Percentiles rank a stretch among this genome's conserved stretches.
Conservation (phyloP, 208 protist species). For the Kentomonas sorsogonicus region DNA sequence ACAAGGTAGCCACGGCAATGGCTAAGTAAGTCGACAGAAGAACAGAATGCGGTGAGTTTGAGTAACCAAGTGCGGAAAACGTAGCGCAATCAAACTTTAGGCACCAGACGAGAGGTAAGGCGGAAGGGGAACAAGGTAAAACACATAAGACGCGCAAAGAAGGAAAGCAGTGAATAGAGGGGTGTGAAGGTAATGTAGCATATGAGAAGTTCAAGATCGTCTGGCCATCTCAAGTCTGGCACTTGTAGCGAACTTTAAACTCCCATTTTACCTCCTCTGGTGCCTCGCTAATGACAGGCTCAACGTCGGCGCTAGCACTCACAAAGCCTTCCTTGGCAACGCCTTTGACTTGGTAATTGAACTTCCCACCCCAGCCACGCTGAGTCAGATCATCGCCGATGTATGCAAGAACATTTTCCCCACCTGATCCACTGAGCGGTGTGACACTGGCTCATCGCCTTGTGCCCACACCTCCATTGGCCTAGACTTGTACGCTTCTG, state of each 20-base stretch:
- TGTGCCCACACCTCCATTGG: conserved; percentile 69
- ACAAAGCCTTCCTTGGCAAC: conserved; percentile 67
- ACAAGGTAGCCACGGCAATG: too few relatives aligned
- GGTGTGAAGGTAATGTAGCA: background rate
- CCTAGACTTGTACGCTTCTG: conserved; percentile 20
- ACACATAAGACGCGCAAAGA: too few relatives aligned
- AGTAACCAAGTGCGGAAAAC: too few relatives aligned
- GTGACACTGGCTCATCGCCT: conserved; percentile 41
- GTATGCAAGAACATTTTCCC: conserved; percentile 84
- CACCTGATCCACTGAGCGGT: conserved; percentile 73
- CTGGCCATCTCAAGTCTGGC: conserved; percentile 13
- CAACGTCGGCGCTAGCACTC: conserved; percentile 56
- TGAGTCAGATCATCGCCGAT: conserved; percentile 59
- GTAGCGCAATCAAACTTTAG: too few relatives aligned
- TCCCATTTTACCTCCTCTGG: conserved; percentile 54
- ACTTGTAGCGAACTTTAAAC: conserved; percentile 80
- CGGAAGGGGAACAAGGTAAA: too few relatives aligned
- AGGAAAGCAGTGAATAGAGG: background rate
- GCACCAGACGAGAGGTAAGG: too few relatives aligned
- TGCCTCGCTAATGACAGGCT: conserved; percentile 30
- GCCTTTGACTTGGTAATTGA: conserved; percentile 80
- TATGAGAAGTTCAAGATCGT: background rate
- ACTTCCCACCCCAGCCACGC: conserved; percentile 74
- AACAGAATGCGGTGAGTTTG: too few relatives aligned
- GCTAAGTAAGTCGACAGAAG: too few relatives aligned